Conservation (phyloP, 2,329 filamentous ascomycete species). For the Colletotrichum shisoi region DNA sequence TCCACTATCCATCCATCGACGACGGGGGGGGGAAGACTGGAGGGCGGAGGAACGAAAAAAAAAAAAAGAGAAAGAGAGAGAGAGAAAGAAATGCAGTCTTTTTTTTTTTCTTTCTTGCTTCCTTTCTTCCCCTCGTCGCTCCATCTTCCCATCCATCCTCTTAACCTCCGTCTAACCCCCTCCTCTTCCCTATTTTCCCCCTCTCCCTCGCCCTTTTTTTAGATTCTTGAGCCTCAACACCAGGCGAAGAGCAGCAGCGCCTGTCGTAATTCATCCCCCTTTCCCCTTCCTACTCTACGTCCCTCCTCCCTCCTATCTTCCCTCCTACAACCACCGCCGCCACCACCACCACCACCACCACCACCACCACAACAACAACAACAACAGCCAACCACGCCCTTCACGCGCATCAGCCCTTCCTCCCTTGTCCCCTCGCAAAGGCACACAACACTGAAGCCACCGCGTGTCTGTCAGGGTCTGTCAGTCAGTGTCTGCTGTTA, state of each 20-base stretch:
- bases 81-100: constrained; percentile 9
- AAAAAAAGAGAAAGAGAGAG: constrained; percentile 26
- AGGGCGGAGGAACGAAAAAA: constrained; percentile 5
- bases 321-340: constrained; percentile 2
- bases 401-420: background rate
- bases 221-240: constrained; percentile 22
- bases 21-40: constrained; percentile 16
- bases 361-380: too few species aligned
- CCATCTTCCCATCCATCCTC: constrained; percentile 36
- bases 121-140: constrained; percentile 32
- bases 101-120: constrained; percentile 36
- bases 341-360: constrained; percentile 6
- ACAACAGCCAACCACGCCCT: background rate
- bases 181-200: constrained; percentile 33
- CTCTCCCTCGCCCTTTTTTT: constrained; percentile 11
- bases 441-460: constrained; percentile 17
- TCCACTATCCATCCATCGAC: constrained; percentile 31
- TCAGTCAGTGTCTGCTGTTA: constrained; percentile 6
- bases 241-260: constrained; percentile 16
- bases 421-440: background rate
- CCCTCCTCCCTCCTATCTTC: constrained; percentile 7
- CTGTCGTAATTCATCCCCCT: constrained; percentile 11
- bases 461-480: constrained; percentile 29
- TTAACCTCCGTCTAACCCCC: constrained; percentile 26
- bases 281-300: constrained; percentile 10